phyloP scores from a whole-genome alignment of 2,329 filamentous ascomycete genomes.

The Epicoccum sorghinum region DNA sequence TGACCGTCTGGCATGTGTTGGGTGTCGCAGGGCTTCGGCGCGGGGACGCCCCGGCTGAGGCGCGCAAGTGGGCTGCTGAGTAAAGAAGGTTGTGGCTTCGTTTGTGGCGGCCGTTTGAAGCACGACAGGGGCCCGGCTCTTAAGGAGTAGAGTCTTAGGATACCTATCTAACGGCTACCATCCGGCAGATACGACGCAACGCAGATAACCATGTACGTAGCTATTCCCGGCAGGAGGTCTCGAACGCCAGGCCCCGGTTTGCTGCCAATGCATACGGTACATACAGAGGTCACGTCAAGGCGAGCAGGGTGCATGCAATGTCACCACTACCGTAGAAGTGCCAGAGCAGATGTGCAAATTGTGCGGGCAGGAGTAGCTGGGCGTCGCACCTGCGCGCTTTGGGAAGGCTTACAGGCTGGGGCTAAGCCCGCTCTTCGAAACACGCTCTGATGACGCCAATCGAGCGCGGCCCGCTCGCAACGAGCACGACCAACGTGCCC shows the following conservation, averaged over 20 bases:
- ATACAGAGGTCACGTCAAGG: slow-evolving; percentile 6
- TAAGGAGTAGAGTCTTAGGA: no score
- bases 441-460: slow-evolving; percentile 27
- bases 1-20: slow-evolving; percentile 10
- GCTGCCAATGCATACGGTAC: slow-evolving; percentile 1
- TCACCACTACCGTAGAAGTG: slow-evolving; percentile 2
- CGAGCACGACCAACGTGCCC: slow-evolving; percentile 8
- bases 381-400: slow-evolving; percentile 32
- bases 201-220: not conserved
- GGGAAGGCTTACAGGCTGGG: slow-evolving; percentile 18
- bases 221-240: not conserved
- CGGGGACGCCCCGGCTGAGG: slow-evolving; percentile 7
- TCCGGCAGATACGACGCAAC: not conserved
- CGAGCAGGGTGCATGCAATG: no score
- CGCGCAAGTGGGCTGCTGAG: slow-evolving; percentile 6
- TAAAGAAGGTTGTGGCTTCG: slow-evolving; percentile 14
- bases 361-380: slow-evolving; percentile 11
- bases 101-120: slow-evolving; percentile 18
- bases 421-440: slow-evolving; percentile 20
- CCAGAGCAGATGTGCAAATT: slow-evolving; percentile 20
- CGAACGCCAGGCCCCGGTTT: slow-evolving; percentile 9
- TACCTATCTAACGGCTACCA: no score
- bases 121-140: not conserved
- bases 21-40: slow-evolving; percentile 6
- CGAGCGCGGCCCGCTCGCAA: slow-evolving; percentile 6